A percentile compares a stretch with the other conserved stretches of the same genome.
These are phyloP conservation scores for Talaromyces pinophilus DNA, from an alignment of 2,329 filamentous ascomycete species.

Conservation along the genomic window DNA sequence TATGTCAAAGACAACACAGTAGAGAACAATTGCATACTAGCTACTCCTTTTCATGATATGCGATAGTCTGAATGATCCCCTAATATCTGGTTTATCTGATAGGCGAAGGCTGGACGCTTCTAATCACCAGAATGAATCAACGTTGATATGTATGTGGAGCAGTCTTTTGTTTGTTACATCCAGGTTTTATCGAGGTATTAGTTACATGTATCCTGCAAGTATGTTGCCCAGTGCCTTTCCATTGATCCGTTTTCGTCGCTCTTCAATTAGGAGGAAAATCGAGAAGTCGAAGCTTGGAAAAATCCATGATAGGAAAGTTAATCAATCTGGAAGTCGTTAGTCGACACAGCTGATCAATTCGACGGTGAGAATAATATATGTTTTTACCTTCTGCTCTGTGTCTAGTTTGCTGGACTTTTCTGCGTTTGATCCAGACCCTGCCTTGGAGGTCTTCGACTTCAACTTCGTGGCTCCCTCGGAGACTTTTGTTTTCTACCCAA, in stretches of 20 bases:
- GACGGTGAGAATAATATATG: not conserved
- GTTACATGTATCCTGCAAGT: not conserved
- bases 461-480: not conserved
- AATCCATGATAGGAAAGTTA: not conserved
- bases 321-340: not conserved
- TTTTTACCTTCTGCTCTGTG: not conserved
- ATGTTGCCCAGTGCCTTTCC: not conserved
- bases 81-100: not conserved
- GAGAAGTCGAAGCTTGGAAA: not conserved
- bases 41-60: not conserved
- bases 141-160: not conserved
- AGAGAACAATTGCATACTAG: not conserved
- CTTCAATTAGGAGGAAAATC: not conserved
- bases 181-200: not conserved
- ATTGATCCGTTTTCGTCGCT: not conserved
- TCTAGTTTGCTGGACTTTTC: not conserved
- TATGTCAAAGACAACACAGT: not conserved
- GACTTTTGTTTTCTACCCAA: not conserved
- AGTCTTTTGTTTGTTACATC: not conserved
- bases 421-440: not conserved
- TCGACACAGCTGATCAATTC: not conserved
- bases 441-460: not conserved
- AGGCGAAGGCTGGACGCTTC: not conserved
- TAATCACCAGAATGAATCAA: not conserved
- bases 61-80: not conserved